Percentiles rank a stretch among this genome's conserved stretches.
phyloP scores from a whole-genome alignment of 2,329 filamentous ascomycete genomes.

The Alternaria sp. region DNA sequence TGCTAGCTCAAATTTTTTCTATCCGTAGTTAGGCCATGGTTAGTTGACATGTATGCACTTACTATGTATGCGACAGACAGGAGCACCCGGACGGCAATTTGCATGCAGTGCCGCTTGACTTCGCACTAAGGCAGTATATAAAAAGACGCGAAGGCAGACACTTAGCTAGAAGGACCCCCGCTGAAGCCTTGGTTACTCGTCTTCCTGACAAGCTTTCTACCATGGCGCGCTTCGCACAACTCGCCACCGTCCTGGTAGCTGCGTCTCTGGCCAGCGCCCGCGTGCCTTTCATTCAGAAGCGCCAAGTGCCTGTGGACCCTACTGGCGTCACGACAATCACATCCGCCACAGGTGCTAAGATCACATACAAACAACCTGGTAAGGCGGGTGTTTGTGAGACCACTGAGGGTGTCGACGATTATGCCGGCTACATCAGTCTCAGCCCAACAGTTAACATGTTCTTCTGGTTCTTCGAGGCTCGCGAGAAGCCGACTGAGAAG shows the following conservation, averaged over 20 bases:
- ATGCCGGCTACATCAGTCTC: constrained; percentile 51
- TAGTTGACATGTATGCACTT: no score
- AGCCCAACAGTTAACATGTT: constrained; percentile 51
- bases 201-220: constrained; percentile 22
- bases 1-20: no score
- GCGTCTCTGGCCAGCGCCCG: constrained; percentile 31
- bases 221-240: constrained; percentile 37
- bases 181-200: constrained; percentile 14
- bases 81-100: background rate
- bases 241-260: constrained; percentile 35
- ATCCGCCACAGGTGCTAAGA: constrained; percentile 46
- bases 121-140: constrained; percentile 12
- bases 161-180: constrained; percentile 11
- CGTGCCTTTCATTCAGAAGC: constrained; percentile 38
- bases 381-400: constrained; percentile 56
- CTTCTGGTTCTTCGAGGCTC: constrained; percentile 60
- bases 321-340: constrained; percentile 46
- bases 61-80: constrained; percentile 4
- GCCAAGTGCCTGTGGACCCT: constrained; percentile 44
- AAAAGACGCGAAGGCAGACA: constrained; percentile 10
- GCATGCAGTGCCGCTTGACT: background rate
- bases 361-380: constrained; percentile 49
- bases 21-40: no score
- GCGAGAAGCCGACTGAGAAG: constrained; percentile 53
- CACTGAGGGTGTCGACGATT: constrained; percentile 48